phyloP scores from a whole-genome alignment of 352 stramenopile species.

The Phytopythium helicoides region DNA sequence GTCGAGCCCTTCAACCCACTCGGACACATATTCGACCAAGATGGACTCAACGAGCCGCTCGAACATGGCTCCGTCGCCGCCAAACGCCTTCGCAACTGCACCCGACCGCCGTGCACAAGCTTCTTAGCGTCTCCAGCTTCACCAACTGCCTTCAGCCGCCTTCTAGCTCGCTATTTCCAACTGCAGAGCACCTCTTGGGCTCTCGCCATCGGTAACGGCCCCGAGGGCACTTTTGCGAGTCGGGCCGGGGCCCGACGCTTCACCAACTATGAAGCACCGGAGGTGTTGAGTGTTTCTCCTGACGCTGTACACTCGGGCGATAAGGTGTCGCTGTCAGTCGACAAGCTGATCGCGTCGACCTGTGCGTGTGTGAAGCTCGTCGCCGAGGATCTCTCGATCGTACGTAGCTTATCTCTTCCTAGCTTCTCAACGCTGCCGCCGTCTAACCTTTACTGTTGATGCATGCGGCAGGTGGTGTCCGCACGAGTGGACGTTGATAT shows the following conservation, averaged over 20 bases:
- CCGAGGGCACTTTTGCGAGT: slow-evolving; percentile 41
- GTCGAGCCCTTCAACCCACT: slow-evolving; percentile 83
- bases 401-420: slow-evolving; percentile 16
- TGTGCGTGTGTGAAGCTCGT: slow-evolving; percentile 20
- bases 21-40: slow-evolving; percentile 83
- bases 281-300: slow-evolving; percentile 8
- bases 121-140: too few species aligned
- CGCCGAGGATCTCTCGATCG: slow-evolving; percentile 13
- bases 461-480: slow-evolving; percentile 17
- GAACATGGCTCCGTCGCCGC: slow-evolving; percentile 49
- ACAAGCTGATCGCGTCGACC: slow-evolving; percentile 14
- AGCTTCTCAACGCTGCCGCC: background rate
- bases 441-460: slow-evolving; percentile 4
- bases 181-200: too few species aligned
- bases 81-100: background rate
- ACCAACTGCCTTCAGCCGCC: too few species aligned
- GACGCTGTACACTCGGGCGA: slow-evolving; percentile 16
- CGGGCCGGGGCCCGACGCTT: slow-evolving; percentile 23
- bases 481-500: slow-evolving; percentile 18
- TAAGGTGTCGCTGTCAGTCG: slow-evolving; percentile 17
- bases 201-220: too few species aligned
- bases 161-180: too few species aligned
- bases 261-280: slow-evolving; percentile 16
- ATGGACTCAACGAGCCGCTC: slow-evolving; percentile 85
- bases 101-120: too few species aligned